A percentile compares a stretch with the other conserved stretches of the same genome.
phyloP scores from a whole-genome alignment of 495 filamentous ascomycete genomes.

The Xylaria castorea region DNA sequence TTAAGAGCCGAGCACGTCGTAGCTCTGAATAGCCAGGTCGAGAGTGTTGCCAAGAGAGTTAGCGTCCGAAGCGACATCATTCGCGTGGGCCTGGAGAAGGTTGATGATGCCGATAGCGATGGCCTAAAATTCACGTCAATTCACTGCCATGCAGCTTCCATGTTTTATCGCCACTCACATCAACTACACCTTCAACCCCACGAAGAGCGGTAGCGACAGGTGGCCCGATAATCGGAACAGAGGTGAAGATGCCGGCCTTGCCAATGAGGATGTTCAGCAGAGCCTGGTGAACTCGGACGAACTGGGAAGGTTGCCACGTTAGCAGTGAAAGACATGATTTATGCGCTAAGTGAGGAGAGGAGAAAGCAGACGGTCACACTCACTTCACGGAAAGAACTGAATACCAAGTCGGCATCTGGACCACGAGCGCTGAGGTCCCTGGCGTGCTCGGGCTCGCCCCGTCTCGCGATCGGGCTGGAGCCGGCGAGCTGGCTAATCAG shows the following conservation, averaged over 20 bases:
- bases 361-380: not conserved
- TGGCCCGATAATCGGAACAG: constrained; percentile 34
- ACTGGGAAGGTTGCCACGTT: constrained; percentile 24
- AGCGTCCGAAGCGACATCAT: constrained; percentile 12
- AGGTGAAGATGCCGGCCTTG: constrained; percentile 33
- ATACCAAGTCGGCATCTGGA: constrained; percentile 28
- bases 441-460: constrained; percentile 11
- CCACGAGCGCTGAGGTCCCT: constrained; percentile 16
- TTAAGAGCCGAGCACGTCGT: constrained; percentile 22
- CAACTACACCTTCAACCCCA: constrained; percentile 31
- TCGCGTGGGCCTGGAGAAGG: constrained; percentile 17
- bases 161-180: constrained; percentile 28
- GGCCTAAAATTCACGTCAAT: constrained; percentile 22
- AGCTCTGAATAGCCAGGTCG: constrained; percentile 23
- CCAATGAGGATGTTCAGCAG: constrained; percentile 45
- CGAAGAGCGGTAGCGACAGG: constrained; percentile 32
- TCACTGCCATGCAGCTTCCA: too few relatives aligned
- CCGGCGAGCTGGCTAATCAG: constrained; percentile 16
- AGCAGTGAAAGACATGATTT: not conserved
- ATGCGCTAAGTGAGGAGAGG: not conserved
- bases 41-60: constrained; percentile 28
- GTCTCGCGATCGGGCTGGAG: not conserved
- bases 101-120: constrained; percentile 29
- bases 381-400: constrained; percentile 33
- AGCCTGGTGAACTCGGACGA: constrained; percentile 40